Conservation (phyloP, 2,329 filamentous ascomycete genomes). For the Neurospora crassa region DNA sequence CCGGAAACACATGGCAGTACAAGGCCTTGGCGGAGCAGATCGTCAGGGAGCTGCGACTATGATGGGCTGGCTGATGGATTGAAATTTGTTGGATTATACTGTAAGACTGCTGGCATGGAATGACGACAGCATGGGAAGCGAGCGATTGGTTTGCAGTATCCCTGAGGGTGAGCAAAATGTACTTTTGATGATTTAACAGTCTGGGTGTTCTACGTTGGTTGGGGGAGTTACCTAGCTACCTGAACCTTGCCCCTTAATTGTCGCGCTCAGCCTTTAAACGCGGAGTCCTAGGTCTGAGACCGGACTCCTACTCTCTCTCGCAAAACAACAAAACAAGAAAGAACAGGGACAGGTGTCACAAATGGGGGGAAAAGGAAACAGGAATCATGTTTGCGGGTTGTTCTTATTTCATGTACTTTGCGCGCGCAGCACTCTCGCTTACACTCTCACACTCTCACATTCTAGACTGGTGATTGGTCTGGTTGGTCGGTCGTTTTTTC, state of each 20-base stretch:
- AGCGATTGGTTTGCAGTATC: neutral
- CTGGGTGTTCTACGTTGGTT: neutral
- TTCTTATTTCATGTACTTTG: neutral
- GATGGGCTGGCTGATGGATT: slow-evolving; percentile 16
- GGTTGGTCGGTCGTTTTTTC: neutral
- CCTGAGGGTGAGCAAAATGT: neutral
- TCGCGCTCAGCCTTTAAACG: neutral
- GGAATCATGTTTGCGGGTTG: neutral
- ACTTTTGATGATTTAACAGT: neutral
- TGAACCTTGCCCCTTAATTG: neutral
- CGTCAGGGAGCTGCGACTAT: slow-evolving; percentile 74
- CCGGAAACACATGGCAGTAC: slow-evolving; percentile 96
- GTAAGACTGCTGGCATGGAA: neutral
- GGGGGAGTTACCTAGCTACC: neutral
- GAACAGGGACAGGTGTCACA: neutral
- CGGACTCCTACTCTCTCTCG: neutral
- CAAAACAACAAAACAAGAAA: neutral
- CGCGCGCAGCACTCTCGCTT: neutral
- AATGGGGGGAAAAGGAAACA: neutral
- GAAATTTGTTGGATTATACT: neutral
- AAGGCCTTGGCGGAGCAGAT: slow-evolving; percentile 98
- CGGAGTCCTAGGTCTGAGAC: neutral
- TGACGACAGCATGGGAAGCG: neutral
- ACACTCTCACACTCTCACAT: neutral
- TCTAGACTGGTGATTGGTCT: neutral